phyloP scores from a whole-genome alignment of 495 filamentous ascomycete genomes.

The Daldinia bambusicola region DNA sequence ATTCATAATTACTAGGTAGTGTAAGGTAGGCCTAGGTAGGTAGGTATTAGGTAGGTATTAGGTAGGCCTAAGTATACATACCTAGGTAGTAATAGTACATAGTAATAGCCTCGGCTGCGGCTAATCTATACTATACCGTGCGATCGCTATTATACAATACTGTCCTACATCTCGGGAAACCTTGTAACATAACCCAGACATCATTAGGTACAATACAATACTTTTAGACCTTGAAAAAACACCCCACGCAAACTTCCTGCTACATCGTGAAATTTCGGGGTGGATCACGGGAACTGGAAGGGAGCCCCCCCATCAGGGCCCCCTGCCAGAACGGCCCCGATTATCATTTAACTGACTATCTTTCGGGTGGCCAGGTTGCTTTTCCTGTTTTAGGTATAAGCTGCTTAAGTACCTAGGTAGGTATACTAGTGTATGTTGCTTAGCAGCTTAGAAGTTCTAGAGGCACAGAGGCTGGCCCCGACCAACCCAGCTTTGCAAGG shows the following conservation, averaged over 20 bases:
- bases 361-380: constrained; percentile 6
- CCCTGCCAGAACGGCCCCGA: constrained; percentile 25
- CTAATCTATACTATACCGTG: background rate
- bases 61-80: too few relatives aligned
- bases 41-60: too few relatives aligned
- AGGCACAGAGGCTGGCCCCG: background rate
- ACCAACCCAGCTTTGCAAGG: too few relatives aligned
- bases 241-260: constrained; percentile 1
- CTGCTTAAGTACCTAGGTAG: too few relatives aligned
- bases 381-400: background rate
- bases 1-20: too few relatives aligned
- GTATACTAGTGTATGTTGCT: too few relatives aligned
- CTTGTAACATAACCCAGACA: background rate
- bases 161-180: background rate
- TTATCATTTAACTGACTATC: constrained; percentile 38
- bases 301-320: background rate
- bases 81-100: too few relatives aligned
- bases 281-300: constrained; percentile 12
- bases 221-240: background rate
- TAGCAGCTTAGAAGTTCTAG: background rate
- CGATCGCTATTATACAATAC: background rate
- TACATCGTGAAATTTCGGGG: constrained; percentile 8
- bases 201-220: too few relatives aligned
- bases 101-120: background rate
- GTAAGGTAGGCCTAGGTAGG: too few relatives aligned